Conservation (phyloP, 2,329 filamentous ascomycete species). For the Aureobasidium lini region DNA sequence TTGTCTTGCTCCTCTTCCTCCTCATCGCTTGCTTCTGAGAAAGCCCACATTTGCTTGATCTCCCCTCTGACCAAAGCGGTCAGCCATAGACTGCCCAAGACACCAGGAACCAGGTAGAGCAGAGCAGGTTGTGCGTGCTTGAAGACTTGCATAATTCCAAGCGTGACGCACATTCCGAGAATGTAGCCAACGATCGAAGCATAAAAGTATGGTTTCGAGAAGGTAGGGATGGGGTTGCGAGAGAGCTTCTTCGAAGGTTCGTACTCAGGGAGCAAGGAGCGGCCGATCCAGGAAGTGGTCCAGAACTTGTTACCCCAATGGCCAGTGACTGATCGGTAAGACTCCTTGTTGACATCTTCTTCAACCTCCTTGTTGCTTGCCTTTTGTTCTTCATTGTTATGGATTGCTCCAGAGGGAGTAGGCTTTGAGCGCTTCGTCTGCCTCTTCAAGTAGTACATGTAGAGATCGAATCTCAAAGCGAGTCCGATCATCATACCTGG, state of each 20-base stretch:
- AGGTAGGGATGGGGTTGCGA: conserved; percentile 34
- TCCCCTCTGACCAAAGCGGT: conserved; percentile 68
- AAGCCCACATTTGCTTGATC: conserved; percentile 67
- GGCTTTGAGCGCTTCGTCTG: conserved; percentile 33
- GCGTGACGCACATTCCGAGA: conserved; percentile 66
- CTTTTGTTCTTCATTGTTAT: conserved; percentile 30
- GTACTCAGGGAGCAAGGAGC: not conserved
- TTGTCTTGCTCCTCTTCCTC: conserved; percentile 19
- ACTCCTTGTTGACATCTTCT: conserved; percentile 28
- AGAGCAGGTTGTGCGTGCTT: conserved; percentile 83
- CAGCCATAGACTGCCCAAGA: conserved; percentile 66
- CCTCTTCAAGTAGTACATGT: conserved; percentile 68
- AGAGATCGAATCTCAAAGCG: conserved; percentile 85
- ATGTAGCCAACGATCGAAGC: conserved; percentile 71
- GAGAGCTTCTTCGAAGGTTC: conserved; percentile 20
- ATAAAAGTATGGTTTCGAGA: conserved; percentile 80
- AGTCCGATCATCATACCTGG: conserved; percentile 86
- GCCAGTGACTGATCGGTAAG: conserved; percentile 49
- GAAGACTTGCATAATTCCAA: conserved; percentile 69
- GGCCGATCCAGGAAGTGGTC: conserved; percentile 40
- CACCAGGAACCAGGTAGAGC: conserved; percentile 83
- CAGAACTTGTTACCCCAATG: conserved; percentile 81
- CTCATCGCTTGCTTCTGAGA: conserved; percentile 57
- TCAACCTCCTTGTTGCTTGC: conserved; percentile 18
- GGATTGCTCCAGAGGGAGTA: conserved; percentile 24